Evolutionary conservation across 495 filamentous ascomycete species (phyloP), one percentile per base, ranked within the genome.

Genomic region (Amniculicola lignicola): DNA sequence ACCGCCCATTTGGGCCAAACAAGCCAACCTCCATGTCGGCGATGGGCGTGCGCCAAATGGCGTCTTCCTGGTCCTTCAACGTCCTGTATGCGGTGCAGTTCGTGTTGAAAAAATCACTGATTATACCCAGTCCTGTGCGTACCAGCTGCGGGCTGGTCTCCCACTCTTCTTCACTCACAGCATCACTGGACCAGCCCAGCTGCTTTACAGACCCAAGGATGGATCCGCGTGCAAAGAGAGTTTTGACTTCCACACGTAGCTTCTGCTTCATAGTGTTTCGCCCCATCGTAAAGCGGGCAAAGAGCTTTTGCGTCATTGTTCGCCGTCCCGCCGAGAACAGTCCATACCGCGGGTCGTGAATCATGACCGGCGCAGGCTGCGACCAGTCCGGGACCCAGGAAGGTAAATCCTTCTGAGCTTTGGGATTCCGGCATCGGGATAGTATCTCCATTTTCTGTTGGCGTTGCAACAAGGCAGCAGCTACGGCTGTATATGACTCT

Each of bases 331-430:
- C 29, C n/a, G 53, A 46, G 16, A 57, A 24, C 33, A 47, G 53
- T 40, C 43, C 42, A 54, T 25, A 19, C 19, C 24, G 9, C 23
- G 48, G 28, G 18, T 28, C 28, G 27, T 51, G 52, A 1, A 61
- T 18, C 14, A 25, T 42, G 22, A 52, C 49, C 27, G 40, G 24
- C n/a, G 23, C n/a, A 3, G 44, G 15, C 16, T 31, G 18, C 27
- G 40, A 61, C 54, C 58, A 57, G 48, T 57, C 53, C 3, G 54
- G 54, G 29, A 59, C 54, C 54, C 54, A 59, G 6, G 54, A 59
- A n/a, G 54, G 54, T 15, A 59, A 41, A 50, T 33, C 15, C 1
- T 24, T 10, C 28, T 39, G 16, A 14, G 39, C 19, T 35, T 59
- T 54, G 16, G 49, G 48, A 6, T 15, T 16, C 33, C 48, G 49